These are phyloP conservation scores for Mycena epipterygia DNA, from an alignment of 768 basidiomycete genomes.

Conservation along the genomic window DNA sequence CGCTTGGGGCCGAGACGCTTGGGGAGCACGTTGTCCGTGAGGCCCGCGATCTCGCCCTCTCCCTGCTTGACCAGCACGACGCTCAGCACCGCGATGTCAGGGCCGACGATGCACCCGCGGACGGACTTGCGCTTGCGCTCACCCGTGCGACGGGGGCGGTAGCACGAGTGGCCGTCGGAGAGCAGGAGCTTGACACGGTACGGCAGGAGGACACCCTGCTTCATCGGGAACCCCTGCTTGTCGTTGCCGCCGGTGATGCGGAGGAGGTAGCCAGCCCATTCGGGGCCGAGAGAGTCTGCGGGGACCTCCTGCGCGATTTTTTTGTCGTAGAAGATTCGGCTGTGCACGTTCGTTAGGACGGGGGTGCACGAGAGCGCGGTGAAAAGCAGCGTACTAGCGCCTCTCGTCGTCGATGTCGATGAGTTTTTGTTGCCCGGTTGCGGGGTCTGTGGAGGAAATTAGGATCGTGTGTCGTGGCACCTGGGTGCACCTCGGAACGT, in stretches of 20 bases:
- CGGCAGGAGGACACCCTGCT: slow-evolving; percentile 97
- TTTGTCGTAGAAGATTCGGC: slow-evolving; percentile 98
- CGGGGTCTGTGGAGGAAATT: slow-evolving; percentile 75
- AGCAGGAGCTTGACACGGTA: slow-evolving; percentile 95
- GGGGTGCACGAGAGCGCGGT: too few species aligned
- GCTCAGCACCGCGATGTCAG: slow-evolving; percentile 95
- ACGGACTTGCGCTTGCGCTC: slow-evolving; percentile 99
- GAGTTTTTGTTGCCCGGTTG: slow-evolving; percentile 97
- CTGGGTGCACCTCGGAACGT: too few species aligned
- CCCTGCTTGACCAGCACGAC: slow-evolving; percentile 98
- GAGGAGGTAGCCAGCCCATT: slow-evolving; percentile 97
- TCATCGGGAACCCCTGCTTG: slow-evolving; percentile 99
- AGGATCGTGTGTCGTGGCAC: too few species aligned
- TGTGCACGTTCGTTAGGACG: slow-evolving; percentile 57
- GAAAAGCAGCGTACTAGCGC: slow-evolving; percentile 79
- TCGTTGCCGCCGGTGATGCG: slow-evolving; percentile 98
- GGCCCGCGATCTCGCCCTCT: slow-evolving; percentile 87
- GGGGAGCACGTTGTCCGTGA: slow-evolving; percentile 93
- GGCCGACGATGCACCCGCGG: slow-evolving; percentile 96
- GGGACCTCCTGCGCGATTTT: slow-evolving; percentile 96
- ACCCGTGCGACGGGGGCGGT: slow-evolving; percentile 90
- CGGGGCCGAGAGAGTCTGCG: slow-evolving; percentile 91
- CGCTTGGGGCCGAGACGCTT: slow-evolving; percentile 98
- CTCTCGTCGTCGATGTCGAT: slow-evolving; percentile 95
- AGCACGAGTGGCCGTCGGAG: slow-evolving; percentile 97